Evolutionary conservation across 2,329 filamentous ascomycete species (phyloP).

Genomic region (Diaporthe vexans): DNA sequence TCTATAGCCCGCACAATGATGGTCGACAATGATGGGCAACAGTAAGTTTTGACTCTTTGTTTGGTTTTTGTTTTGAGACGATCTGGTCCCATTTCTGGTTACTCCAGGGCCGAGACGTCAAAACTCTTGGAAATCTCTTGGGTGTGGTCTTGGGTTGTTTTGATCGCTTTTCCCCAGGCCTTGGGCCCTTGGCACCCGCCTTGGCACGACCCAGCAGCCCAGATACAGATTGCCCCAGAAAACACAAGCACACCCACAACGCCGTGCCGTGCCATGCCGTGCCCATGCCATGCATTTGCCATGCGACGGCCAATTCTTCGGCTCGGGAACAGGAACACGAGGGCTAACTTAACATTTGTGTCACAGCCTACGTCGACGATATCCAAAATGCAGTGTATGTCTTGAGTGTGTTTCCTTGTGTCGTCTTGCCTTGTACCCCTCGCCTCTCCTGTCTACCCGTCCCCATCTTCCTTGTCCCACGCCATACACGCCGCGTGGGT

Average conservation of each 20-base stretch:
- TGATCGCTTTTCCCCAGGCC: conserved; percentile 33
- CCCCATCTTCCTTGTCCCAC: background rate
- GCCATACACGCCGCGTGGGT: background rate
- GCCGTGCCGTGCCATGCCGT: conserved; percentile 3
- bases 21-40: conserved; percentile 41
- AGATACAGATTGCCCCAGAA: conserved; percentile 30
- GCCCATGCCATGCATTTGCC: conserved; percentile 20
- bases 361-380: conserved; percentile 60
- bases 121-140: conserved; percentile 39
- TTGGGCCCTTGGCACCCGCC: conserved; percentile 39
- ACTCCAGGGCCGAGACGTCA: conserved; percentile 37
- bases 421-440: conserved; percentile 38
- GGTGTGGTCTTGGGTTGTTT: conserved; percentile 36
- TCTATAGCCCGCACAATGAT: conserved; percentile 41
- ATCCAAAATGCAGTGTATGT: conserved; percentile 66
- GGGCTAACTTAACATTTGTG: conserved; percentile 51
- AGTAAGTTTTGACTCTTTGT: conserved; percentile 34
- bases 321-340: background rate
- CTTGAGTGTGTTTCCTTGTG: conserved; percentile 42
- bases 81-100: conserved; percentile 28
- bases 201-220: conserved; percentile 38
- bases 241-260: conserved; percentile 29
- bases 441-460: conserved; percentile 2
- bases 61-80: background rate
- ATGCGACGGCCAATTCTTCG: conserved; percentile 25